Evolutionary conservation across 495 filamentous ascomycete genomes (phyloP), one percentile per base, ranked within the genome.

Genomic region (Hypoxylon trugodes): DNA sequence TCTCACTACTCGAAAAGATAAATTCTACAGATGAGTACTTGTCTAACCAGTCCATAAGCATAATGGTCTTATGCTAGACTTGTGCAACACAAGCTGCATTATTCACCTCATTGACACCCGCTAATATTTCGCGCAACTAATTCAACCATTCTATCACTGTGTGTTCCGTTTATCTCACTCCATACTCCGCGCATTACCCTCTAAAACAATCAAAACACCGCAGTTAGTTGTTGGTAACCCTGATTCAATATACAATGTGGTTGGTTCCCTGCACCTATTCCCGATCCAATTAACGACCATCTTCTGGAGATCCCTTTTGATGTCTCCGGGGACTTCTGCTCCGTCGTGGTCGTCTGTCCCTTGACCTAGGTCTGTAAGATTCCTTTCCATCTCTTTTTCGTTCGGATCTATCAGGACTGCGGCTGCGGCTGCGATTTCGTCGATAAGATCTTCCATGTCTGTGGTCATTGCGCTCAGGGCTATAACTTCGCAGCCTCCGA

Each of bases 341-440:
- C 50, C 69, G 47, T 63, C 77, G 48, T n/a, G 65, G 28, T 30
- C 66, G 45, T 15, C 48, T 25, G 24, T 66, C 61, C 24, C 61
- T 66, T 15, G 61, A 58, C 33, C 53, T 59, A n/a, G 53, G 52
- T 30, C 63, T 63, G 25, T 56, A 60, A 16, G 24, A n/a, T 38
- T 60, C 63, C 25, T 51, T 60, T n/a, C 36, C 52, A 52, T 55
- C 61, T 32, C 55, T 66, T 38, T 26, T 72, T 9, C 61, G 52
- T 30, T 64, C 60, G 7, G 19, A 40, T 64, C 66, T 49, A 41
- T 62, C 62, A n/a, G 58, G 54, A 35, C 56, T 73, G 1, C 56
- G 53, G 33, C 30, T 57, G 8, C 63, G 65, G 25, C 61, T 60
- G 19, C 53, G 53, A 36, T 66, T 57, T 15, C 59, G 21, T 22